These are phyloP conservation scores for Pinus tabuliformis DNA, from an alignment of 75 land plant genomes.

Conservation along the genomic window DNA sequence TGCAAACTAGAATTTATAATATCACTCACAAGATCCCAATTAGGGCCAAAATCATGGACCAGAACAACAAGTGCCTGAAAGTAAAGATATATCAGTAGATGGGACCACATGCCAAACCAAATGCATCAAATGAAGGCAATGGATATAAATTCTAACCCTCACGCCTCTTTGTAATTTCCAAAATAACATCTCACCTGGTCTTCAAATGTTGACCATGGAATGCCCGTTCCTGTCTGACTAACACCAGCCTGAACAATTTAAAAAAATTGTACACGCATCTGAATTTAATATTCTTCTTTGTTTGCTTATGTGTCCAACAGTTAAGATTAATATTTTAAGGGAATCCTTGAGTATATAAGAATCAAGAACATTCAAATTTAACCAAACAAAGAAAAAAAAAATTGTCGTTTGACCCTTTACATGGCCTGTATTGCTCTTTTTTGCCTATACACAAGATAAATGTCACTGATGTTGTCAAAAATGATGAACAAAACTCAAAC, in stretches of 20 bases:
- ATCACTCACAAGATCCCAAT: constrained; percentile 98
- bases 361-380: constrained; percentile 5
- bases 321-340: not conserved
- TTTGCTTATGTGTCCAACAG: not conserved
- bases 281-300: not conserved
- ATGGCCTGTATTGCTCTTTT: not conserved
- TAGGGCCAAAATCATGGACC: constrained; percentile 94
- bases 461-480: not conserved
- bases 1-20: constrained; percentile 79
- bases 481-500: not conserved
- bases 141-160: not conserved
- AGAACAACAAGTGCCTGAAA: constrained; percentile 91
- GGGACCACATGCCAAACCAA: not conserved
- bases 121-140: too few relatives aligned
- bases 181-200: constrained; percentile 66
- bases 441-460: not conserved
- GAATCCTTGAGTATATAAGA: not conserved
- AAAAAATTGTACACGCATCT: constrained; percentile 5
- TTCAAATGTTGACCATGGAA: constrained; percentile 82
- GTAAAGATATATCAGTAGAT: not conserved
- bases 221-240: constrained; percentile 63
- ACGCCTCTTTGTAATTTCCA: not conserved
- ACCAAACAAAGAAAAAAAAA: not conserved
- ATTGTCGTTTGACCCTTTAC: not conserved
- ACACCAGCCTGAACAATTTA: constrained; percentile 39